These are phyloP conservation scores for Penicillium sumatraense DNA, from an alignment of 2,329 filamentous ascomycete genomes.

Conservation along the genomic window DNA sequence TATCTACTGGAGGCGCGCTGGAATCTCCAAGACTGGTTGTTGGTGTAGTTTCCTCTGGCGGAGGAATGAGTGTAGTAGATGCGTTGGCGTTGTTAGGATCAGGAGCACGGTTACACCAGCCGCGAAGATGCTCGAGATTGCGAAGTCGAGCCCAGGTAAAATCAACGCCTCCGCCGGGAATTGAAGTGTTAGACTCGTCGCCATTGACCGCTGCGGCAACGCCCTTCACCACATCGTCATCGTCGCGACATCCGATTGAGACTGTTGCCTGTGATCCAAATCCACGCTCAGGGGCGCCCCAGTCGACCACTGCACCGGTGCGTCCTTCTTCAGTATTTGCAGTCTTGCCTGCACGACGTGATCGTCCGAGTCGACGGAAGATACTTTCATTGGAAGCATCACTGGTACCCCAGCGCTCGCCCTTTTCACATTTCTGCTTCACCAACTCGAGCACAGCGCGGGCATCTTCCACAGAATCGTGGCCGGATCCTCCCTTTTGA, in stretches of 20 bases:
- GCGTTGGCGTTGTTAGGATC: conserved; percentile 51
- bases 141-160: conserved; percentile 67
- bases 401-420: conserved; percentile 79
- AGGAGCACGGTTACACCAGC: conserved; percentile 61
- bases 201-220: conserved; percentile 58
- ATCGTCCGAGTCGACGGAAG: conserved; percentile 76
- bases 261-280: conserved; percentile 62
- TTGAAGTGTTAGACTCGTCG: conserved; percentile 46
- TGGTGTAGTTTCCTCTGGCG: conserved; percentile 30
- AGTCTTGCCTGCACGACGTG: conserved; percentile 49
- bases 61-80: conserved; percentile 33
- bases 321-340: conserved; percentile 33
- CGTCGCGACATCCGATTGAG: conserved; percentile 60
- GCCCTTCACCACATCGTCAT: conserved; percentile 62
- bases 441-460: conserved; percentile 89
- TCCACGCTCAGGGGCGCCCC: conserved; percentile 75
- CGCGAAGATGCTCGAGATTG: conserved; percentile 63
- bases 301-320: conserved; percentile 74
- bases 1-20: conserved; percentile 14
- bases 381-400: conserved; percentile 84
- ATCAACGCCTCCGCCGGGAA: conserved; percentile 60
- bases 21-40: conserved; percentile 11
- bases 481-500: conserved; percentile 78
- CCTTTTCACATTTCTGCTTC: conserved; percentile 94
- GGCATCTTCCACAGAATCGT: conserved; percentile 93